phyloP scores from a whole-genome alignment of 1,284 basidiomycete species.

The Irpex sp. region DNA sequence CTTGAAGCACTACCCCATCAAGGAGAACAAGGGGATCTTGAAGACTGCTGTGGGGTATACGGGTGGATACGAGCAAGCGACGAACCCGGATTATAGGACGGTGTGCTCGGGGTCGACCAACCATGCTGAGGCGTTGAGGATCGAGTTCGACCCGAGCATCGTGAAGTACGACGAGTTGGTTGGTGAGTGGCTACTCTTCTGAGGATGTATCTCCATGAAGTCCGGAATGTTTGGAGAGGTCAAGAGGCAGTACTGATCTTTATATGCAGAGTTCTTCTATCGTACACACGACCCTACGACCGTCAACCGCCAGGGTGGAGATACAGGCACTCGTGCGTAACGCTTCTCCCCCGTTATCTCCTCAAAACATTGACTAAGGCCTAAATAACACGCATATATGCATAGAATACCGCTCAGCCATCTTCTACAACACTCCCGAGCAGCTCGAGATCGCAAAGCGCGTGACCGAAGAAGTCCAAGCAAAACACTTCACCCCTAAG shows the following conservation, averaged over 20 bases:
- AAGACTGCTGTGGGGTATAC: conserved; percentile 79
- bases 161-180: conserved; percentile 83
- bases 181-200: conserved; percentile 36
- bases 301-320: conserved; percentile 70
- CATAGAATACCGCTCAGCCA: conserved; percentile 88
- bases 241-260: neutral
- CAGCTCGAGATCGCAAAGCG: conserved; percentile 73
- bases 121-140: conserved; percentile 86
- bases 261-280: conserved; percentile 80
- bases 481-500: conserved; percentile 74
- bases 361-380: neutral
- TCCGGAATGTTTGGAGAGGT: neutral
- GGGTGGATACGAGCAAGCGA: conserved; percentile 54
- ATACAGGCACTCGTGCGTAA: conserved; percentile 71
- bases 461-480: conserved; percentile 83
- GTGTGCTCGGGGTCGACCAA: conserved; percentile 72
- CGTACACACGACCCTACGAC: conserved; percentile 94
- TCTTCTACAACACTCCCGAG: conserved; percentile 78
- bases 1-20: conserved; percentile 70
- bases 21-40: conserved; percentile 61
- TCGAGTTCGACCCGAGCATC: conserved; percentile 79
- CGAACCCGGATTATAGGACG: conserved; percentile 53
- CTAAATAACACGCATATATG: too few species aligned
- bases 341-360: neutral
- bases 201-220: too few species aligned